Percentiles rank a stretch among this genome's conserved stretches.
Conservation (phyloP, 2,329 filamentous ascomycete genomes). For the Huntiella bhutanensis region DNA sequence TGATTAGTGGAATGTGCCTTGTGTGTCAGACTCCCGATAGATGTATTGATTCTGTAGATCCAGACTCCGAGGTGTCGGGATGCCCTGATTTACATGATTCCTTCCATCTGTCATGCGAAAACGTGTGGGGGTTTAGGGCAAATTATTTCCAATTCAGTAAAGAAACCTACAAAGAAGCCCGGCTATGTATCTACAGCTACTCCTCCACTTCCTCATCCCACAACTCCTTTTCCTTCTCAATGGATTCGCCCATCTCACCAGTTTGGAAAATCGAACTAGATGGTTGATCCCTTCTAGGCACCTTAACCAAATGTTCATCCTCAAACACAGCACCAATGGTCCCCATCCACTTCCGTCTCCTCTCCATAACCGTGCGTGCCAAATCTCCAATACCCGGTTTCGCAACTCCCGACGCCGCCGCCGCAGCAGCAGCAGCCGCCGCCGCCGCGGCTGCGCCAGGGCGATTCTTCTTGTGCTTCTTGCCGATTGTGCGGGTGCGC, state of each 20-base stretch:
- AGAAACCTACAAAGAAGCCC: too few relatives aligned
- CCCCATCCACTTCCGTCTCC: constrained; percentile 72
- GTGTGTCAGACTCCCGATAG: too few relatives aligned
- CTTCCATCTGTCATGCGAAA: too few relatives aligned
- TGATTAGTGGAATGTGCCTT: too few relatives aligned
- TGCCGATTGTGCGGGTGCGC: constrained; percentile 81
- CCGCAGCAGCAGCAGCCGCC: constrained; percentile 40
- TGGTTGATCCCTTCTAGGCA: constrained; percentile 48
- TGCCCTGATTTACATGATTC: too few relatives aligned
- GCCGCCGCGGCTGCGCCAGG: constrained; percentile 58
- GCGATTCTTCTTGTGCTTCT: constrained; percentile 78
- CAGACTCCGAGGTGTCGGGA: too few relatives aligned
- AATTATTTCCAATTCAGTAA: too few relatives aligned
- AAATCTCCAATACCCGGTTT: constrained; percentile 76
- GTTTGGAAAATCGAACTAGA: constrained; percentile 54
- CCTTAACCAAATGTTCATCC: constrained; percentile 53
- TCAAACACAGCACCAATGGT: constrained; percentile 83
- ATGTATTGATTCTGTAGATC: too few relatives aligned
- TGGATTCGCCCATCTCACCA: constrained; percentile 49
- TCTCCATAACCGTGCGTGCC: constrained; percentile 82
- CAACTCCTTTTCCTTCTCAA: constrained; percentile 58
- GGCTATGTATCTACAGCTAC: constrained; percentile 14
- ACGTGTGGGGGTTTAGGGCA: too few relatives aligned
- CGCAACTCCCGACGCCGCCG: constrained; percentile 42
- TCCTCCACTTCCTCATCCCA: constrained; percentile 70